Evolutionary conservation across 306 rosid species (phyloP), one percentile per base, ranked within the genome.

Genomic region (Acacia confusa): DNA sequence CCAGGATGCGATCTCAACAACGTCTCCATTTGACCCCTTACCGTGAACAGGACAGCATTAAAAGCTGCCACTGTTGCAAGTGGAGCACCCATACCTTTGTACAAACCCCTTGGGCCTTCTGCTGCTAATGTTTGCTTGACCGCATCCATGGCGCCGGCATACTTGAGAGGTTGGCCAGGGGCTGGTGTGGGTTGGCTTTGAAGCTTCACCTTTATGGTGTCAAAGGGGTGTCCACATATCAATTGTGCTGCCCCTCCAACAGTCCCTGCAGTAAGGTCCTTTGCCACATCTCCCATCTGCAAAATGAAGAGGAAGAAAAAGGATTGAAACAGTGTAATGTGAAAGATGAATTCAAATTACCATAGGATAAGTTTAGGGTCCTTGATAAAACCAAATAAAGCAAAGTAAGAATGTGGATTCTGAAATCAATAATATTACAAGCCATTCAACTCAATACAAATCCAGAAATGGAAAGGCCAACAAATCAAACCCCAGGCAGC

Each of bases 1-100:
- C 94, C 97, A 0, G 98, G 99, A 67, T 89, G 86, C 44, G 99
- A 91, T 84, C 91, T 88, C 82, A 93, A 57, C 24, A 92, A 72
- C 2, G 88, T 22, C 84, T 93, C 99, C 94, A 93, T 82, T 85
- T 96, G 94, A 4, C 99, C 99, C 87, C 97, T 93, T 28, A 85
- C 99, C 0, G 97, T 47, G 79, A 96, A 96, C 44, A 96, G 94
- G 80, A 96, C 91, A 25, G 99, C 98, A 75, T 96, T 96, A 85
- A 96, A 96, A 64, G 96, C 97, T 3, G 99, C 98, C 50, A 96
- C 99, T 0, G 98, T 96, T 12, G 99, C 99, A 67, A 96, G 94
- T 32, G 98, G 99, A 76, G 97, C 99, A 40, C 99, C 99, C 98
- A 93, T 94, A 48, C 97, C 99, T 87, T 96, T 96, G 88, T 93